Conservation (phyloP, 768 basidiomycete species). For the Agrocybe praecox region DNA sequence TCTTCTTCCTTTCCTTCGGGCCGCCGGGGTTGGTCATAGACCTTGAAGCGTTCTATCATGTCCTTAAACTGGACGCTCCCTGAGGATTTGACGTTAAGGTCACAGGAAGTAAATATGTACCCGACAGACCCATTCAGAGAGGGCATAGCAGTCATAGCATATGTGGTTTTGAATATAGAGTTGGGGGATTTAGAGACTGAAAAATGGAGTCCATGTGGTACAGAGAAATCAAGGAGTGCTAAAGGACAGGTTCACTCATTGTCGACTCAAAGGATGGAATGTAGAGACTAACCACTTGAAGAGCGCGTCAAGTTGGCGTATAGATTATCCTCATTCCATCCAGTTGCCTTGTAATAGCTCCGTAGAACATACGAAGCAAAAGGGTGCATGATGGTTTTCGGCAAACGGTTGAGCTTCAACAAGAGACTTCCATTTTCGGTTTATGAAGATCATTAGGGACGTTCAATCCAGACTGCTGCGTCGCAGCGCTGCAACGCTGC, state of each 20-base stretch:
- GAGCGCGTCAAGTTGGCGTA: conserved; percentile 90
- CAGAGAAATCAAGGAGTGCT: conserved; percentile 92
- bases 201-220: conserved; percentile 80
- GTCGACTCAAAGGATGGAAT: neutral
- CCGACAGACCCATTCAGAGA: conserved; percentile 91
- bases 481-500: too few species aligned
- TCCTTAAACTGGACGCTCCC: conserved; percentile 81
- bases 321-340: conserved; percentile 97
- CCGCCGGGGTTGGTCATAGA: conserved; percentile 78
- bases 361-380: conserved; percentile 88
- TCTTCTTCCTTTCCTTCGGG: conserved; percentile 81
- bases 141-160: conserved; percentile 91
- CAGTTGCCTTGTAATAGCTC: conserved; percentile 88
- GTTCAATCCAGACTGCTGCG: too few species aligned
- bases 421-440: too few species aligned
- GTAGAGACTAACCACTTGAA: conserved; percentile 67
- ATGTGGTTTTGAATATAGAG: conserved; percentile 84
- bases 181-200: conserved; percentile 90
- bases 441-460: too few species aligned
- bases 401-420: neutral
- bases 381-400: conserved; percentile 65
- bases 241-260: conserved; percentile 10
- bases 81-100: conserved; percentile 71
- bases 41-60: conserved; percentile 86
- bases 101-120: conserved; percentile 91